Evolutionary conservation across 2,329 filamentous ascomycete species (phyloP).

Genomic region (Mycosphaerella sp.): DNA sequence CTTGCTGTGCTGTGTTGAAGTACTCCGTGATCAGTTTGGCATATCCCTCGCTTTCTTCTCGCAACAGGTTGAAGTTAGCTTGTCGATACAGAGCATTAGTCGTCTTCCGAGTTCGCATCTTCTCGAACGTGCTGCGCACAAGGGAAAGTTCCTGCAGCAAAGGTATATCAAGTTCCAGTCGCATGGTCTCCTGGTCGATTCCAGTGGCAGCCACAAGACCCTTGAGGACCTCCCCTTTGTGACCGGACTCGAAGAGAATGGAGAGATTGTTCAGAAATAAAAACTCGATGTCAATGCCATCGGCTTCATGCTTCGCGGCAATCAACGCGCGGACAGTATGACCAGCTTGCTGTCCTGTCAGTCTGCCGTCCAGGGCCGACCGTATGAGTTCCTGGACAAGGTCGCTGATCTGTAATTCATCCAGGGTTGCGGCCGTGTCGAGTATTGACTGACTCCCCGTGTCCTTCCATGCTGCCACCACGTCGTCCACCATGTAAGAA

Average conservation of each 20-base stretch:
- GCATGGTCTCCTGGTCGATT: constrained; percentile 66
- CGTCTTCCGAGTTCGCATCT: constrained; percentile 78
- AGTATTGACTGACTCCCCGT: constrained; percentile 63
- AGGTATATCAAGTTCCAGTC: constrained; percentile 73
- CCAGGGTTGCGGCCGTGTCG: constrained; percentile 57
- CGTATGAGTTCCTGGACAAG: constrained; percentile 82
- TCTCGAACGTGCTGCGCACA: constrained; percentile 76
- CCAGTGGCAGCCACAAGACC: constrained; percentile 66
- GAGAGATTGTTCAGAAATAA: constrained; percentile 80
- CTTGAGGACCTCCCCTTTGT: constrained; percentile 52
- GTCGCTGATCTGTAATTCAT: constrained; percentile 61
- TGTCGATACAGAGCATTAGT: constrained; percentile 93
- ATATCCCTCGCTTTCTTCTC: constrained; percentile 95
- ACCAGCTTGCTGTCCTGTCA: constrained; percentile 65
- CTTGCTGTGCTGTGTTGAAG: constrained; percentile 70
- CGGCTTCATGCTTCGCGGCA: constrained; percentile 45
- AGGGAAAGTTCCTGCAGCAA: constrained; percentile 71
- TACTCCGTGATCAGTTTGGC: constrained; percentile 94
- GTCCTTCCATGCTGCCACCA: constrained; percentile 61
- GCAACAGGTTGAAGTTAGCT: constrained; percentile 90
- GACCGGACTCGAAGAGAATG: constrained; percentile 67
- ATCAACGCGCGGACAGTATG: constrained; percentile 68
- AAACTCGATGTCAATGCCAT: constrained; percentile 45
- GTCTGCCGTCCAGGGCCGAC: constrained; percentile 62
- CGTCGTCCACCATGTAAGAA: constrained; percentile 65